phyloP scores from a whole-genome alignment of 2,329 filamentous ascomycete species.

The Alternaria postmessia region DNA sequence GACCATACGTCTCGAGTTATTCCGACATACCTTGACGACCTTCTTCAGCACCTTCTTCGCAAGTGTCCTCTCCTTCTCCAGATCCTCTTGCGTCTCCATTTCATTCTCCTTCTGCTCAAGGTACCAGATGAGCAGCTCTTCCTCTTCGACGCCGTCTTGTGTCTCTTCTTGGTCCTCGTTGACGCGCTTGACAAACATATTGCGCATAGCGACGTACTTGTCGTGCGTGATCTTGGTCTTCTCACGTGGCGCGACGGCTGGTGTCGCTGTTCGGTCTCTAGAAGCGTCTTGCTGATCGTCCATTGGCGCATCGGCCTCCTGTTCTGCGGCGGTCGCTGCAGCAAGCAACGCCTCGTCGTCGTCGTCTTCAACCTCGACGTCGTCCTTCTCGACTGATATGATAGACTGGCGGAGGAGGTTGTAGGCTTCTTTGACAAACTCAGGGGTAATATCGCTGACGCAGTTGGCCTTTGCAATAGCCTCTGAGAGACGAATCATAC shows the following conservation, averaged over 20 bases:
- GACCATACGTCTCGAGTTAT: not conserved
- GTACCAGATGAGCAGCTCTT: constrained; percentile 86
- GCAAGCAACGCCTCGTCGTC: constrained; percentile 69
- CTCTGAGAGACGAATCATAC: constrained; percentile 92
- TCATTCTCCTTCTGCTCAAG: constrained; percentile 89
- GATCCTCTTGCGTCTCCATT: constrained; percentile 80
- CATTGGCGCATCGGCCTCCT: constrained; percentile 52
- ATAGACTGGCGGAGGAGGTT: constrained; percentile 92
- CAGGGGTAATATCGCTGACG: constrained; percentile 83
- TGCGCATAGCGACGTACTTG: constrained; percentile 91
- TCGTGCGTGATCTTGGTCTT: constrained; percentile 95
- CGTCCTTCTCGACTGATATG: constrained; percentile 97
- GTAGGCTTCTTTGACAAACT: constrained; percentile 91
- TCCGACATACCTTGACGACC: constrained; percentile 83
- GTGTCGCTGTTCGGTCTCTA: constrained; percentile 47
- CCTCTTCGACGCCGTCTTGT: constrained; percentile 85
- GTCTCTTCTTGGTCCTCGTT: constrained; percentile 79
- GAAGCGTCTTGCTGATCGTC: constrained; percentile 47
- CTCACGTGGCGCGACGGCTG: constrained; percentile 53
- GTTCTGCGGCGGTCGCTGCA: constrained; percentile 59
- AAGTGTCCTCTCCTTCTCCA: constrained; percentile 76
- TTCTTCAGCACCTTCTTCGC: constrained; percentile 88
- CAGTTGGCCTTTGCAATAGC: constrained; percentile 99
- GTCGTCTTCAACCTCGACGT: constrained; percentile 89
- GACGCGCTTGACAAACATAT: constrained; percentile 81